Evolutionary conservation across 805 yeast genomes (phyloP).

Genomic region (Suhomyces sp.): DNA sequence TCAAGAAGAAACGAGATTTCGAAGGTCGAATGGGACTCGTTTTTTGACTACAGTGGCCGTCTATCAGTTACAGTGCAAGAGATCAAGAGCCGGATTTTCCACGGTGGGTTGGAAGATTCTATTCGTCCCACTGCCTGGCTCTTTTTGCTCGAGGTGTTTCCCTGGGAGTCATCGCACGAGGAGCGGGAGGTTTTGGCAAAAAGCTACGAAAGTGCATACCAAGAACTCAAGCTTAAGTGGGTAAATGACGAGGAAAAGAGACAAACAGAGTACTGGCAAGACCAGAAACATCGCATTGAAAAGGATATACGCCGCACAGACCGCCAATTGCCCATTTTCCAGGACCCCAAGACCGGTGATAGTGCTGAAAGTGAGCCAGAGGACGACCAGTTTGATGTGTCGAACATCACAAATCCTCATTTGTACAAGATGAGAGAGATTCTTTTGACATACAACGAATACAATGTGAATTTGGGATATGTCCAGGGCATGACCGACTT

Average conservation of each 20-base stretch:
- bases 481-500: slow-evolving; percentile 98
- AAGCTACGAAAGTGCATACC: slow-evolving; percentile 59
- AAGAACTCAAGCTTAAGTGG: slow-evolving; percentile 71
- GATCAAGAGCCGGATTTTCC: slow-evolving; percentile 80
- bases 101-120: slow-evolving; percentile 70
- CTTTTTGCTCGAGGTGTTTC: slow-evolving; percentile 75
- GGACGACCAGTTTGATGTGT: slow-evolving; percentile 54
- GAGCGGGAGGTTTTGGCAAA: slow-evolving; percentile 62
- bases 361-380: slow-evolving; percentile 34
- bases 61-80: slow-evolving; percentile 71
- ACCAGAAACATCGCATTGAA: slow-evolving; percentile 85
- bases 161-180: slow-evolving; percentile 77
- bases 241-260: slow-evolving; percentile 49
- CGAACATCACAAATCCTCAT: slow-evolving; percentile 73
- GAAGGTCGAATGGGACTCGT: slow-evolving; percentile 75
- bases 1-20: slow-evolving; percentile 69
- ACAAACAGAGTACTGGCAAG: slow-evolving; percentile 69
- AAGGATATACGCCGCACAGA: slow-evolving; percentile 94
- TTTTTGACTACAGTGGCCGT: slow-evolving; percentile 78
- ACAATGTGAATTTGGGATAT: slow-evolving; percentile 82
- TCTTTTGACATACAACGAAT: slow-evolving; percentile 79
- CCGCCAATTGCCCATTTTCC: slow-evolving; percentile 66
- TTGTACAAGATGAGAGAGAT: slow-evolving; percentile 70
- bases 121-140: slow-evolving; percentile 81
- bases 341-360: slow-evolving; percentile 31